Evolutionary conservation across 441 rosid genomes (phyloP).

Genomic region (Pelargonium australe): DNA sequence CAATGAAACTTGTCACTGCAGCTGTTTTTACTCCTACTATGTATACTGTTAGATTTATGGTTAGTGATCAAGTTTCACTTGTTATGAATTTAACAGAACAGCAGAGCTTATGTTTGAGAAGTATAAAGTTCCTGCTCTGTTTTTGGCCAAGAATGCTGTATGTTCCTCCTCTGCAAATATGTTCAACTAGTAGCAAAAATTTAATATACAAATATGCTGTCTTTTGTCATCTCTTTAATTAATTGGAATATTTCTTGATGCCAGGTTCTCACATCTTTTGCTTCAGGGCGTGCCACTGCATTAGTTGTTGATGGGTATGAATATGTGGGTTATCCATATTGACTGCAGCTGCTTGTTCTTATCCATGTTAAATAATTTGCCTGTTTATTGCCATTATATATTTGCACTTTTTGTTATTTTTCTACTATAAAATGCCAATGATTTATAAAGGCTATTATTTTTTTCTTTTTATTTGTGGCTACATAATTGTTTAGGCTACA

Average conservation of each 20-base stretch:
- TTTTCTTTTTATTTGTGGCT: too few relatives aligned
- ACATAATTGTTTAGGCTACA: too few relatives aligned
- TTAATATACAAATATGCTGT: background rate
- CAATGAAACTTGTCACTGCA: background rate
- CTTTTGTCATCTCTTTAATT: constrained; percentile 13
- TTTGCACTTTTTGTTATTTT: too few relatives aligned
- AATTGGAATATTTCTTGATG: constrained; percentile 26
- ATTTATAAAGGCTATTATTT: too few relatives aligned
- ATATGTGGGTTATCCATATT: constrained; percentile 13
- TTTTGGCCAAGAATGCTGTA: constrained; percentile 98
- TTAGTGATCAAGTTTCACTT: constrained; percentile 15
- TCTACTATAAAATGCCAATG: too few relatives aligned
- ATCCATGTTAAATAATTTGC: too few relatives aligned
- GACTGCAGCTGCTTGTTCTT: background rate
- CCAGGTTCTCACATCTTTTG: constrained; percentile 98
- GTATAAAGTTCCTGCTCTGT: constrained; percentile 89
- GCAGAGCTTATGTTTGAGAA: constrained; percentile 97
- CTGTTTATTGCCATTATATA: too few relatives aligned
- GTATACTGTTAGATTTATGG: background rate
- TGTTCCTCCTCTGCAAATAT: constrained; percentile 16
- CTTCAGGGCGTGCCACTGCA: constrained; percentile 96
- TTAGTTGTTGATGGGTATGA: constrained; percentile 91
- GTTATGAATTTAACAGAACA: constrained; percentile 55
- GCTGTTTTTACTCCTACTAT: background rate
- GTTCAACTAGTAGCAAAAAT: background rate